Evolutionary conservation across 495 filamentous ascomycete species (phyloP), one percentile per base, ranked within the genome.

Genomic region (Immersiella caudata): DNA sequence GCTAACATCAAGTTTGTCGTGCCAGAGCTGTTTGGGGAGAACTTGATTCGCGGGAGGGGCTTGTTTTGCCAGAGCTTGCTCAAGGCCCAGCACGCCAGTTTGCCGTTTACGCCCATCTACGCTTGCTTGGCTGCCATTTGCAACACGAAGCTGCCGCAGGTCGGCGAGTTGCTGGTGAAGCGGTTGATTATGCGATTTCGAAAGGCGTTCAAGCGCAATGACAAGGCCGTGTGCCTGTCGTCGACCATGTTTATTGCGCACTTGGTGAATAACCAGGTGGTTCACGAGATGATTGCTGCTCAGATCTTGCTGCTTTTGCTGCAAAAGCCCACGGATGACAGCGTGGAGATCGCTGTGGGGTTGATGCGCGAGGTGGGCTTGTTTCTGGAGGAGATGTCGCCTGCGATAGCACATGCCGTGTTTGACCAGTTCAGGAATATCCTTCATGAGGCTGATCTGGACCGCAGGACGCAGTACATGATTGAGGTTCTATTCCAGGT

Each of bases 401-500:
- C 88, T 1, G 82, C 88, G 22, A 95, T 98, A 71, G 90, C 92
- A 22, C 85, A 93, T 64, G 91, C 88, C 55, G 91, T 99, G 18
- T 99, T 95, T 67, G 96, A 98, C 72, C 94, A 97, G 75, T 96
- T 99, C 81, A 82, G 95, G 60, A 93, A 88, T 65, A 98, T 98
- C 70, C 83, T 99, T 9, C 93, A 98, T 77, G 96, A 98, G 75
- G 92, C 92, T 40, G 93, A 93, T 73, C 94, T 98, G 73, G 95
- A 99, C 73, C 97, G 96, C 80, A 84, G 95, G 65, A 92, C 94
- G 33, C 95, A 98, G 79, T 98, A 97, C 77, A 96, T 96, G 93
- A 96, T 99, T 67, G 95, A 99, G 75, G 94, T 97, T 9, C 81
- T 99, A 63, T 98, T 99, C 78, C 93, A 98, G 78, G 89, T 97